phyloP scores from a whole-genome alignment of 768 basidiomycete genomes.

The Cytidiella melzeri region DNA sequence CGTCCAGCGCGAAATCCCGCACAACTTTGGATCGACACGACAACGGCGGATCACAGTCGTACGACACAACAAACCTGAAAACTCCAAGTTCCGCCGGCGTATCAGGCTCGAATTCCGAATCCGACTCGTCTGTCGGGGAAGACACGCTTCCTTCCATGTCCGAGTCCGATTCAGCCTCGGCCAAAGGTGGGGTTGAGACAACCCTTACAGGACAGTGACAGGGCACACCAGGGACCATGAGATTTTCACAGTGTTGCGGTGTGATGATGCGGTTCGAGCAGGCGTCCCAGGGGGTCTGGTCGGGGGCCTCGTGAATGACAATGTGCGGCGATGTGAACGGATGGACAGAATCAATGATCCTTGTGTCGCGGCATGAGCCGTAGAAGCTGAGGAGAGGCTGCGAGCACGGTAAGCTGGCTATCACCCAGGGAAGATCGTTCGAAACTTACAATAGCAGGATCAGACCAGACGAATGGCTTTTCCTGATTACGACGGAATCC shows the following conservation, averaged over 20 bases:
- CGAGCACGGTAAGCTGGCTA: neutral
- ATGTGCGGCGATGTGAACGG: constrained; percentile 25
- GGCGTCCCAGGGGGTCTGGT: constrained; percentile 7
- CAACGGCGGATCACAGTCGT: neutral
- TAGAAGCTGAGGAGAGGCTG: constrained; percentile 30
- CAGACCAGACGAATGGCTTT: constrained; percentile 40
- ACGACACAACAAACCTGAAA: neutral
- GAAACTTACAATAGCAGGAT: constrained; percentile 42
- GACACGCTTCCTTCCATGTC: neutral
- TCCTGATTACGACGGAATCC: constrained; percentile 30
- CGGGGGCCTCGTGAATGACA: constrained; percentile 16
- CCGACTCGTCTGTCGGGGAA: neutral
- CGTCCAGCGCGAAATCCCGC: constrained; percentile 8
- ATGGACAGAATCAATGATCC: constrained; percentile 37
- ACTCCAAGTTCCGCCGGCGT: neutral
- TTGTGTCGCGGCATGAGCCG: constrained; percentile 25
- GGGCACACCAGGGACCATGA: constrained; percentile 10
- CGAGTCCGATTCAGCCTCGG: neutral
- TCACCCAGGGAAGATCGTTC: neutral
- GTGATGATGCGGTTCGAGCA: constrained; percentile 3
- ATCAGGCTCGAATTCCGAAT: neutral
- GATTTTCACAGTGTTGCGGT: constrained; percentile 13
- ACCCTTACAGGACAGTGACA: neutral
- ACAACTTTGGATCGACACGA: neutral
- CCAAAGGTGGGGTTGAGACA: neutral